Evolutionary conservation across 805 yeast species (phyloP).

Genomic region (Nakazawaea holstii): DNA sequence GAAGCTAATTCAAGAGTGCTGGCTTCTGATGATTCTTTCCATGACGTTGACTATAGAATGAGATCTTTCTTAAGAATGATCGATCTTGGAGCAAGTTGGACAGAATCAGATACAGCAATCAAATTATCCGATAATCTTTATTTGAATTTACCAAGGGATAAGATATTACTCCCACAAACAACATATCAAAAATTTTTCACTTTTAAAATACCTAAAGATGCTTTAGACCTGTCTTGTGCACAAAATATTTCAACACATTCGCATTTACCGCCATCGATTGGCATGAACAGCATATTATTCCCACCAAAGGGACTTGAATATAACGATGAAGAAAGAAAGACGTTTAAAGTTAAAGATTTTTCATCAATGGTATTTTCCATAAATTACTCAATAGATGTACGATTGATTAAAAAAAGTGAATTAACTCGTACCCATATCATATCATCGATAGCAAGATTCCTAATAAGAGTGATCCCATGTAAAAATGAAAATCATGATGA

Average conservation of each 20-base stretch:
- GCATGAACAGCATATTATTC: not conserved
- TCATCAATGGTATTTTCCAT: not conserved
- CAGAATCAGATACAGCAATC: slow-evolving; percentile 18
- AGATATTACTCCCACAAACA: slow-evolving; percentile 38
- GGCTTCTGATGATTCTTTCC: not conserved
- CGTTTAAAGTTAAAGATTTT: not conserved
- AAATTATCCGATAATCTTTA: slow-evolving; percentile 20
- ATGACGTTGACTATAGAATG: slow-evolving; percentile 21
- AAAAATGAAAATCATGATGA: not conserved
- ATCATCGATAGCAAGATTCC: not conserved
- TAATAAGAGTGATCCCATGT: not conserved
- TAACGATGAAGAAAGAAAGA: not conserved
- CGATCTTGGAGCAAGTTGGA: slow-evolving; percentile 50
- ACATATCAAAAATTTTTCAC: slow-evolving; percentile 52
- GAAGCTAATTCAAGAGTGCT: not conserved
- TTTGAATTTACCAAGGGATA: slow-evolving; percentile 38
- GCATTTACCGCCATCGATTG: not conserved
- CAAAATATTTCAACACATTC: slow-evolving; percentile 26
- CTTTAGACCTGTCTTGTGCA: slow-evolving; percentile 48
- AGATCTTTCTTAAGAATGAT: slow-evolving; percentile 55
- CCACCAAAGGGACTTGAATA: not conserved
- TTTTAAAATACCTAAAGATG: slow-evolving; percentile 46
- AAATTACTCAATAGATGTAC: not conserved
- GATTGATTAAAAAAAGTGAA: not conserved
- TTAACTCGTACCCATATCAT: not conserved